Base-by-base conservation (phyloP, 2,329 filamentous ascomycete genomes). In the Penicillium sp. region DNA sequence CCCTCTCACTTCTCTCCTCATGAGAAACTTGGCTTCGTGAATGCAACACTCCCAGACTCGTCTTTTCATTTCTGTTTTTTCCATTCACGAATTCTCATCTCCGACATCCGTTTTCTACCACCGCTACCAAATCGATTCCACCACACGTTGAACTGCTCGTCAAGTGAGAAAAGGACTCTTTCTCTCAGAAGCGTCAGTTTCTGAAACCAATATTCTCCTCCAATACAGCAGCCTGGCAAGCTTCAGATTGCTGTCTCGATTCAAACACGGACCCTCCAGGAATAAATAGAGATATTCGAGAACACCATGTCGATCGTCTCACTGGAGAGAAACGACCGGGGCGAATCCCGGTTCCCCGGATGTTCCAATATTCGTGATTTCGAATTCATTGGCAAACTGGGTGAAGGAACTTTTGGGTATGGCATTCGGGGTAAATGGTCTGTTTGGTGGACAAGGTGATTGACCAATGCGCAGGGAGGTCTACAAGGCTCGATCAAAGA, bases 351-450 rank as follows among this genome's bases (percentile, higher is more conserved):
- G 55, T 98, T 94, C 67, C 76, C 77, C 45, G 93, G 93, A 53
- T 96, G 91, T 75, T 93, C 90, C 42, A 66, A 63, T 38, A 71
- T 72, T 37, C 64, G 65, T 12, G 66, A 73, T 33, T 72, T 68
- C 51, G 66, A 66, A 45, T 72, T 70, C 41, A 44, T 68, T 43
- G 66, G 61, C 41, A 74, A 74, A 82, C 80, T 98, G 47, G 91
- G 91, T 58, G 91, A 97, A 68, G 91, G 91, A 52, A 97, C 91
- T 24, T 97, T 97, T 72, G 91, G 91, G 84, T 87, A 72, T 59
- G 81, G 64, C 43, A 43, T 26, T 29, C 3, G 29, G 29, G 5
- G 18, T 9, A 4, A 9, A 39, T n/a, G 9, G 5, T n/a, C 9
- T 24, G 13, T 24, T 26, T 1, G 27, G 3, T 13, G 12, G 4